Base-by-base conservation (phyloP, 768 basidiomycete species). In the Boletus vermiculosoides region DNA sequence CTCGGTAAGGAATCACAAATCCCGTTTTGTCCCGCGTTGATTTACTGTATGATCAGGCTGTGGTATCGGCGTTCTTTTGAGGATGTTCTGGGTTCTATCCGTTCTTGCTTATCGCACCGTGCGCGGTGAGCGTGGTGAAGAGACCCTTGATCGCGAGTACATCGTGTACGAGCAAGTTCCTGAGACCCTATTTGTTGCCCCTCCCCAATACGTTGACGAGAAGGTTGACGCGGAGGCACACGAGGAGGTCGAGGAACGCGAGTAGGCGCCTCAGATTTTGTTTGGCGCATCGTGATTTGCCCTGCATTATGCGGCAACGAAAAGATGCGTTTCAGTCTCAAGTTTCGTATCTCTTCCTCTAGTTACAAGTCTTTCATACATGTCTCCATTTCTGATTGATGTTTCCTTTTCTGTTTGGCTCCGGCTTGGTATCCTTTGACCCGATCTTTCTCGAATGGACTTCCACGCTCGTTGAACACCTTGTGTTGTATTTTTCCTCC, bases 1-100 rank as follows among this genome's bases (percentile, higher is more conserved):
- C 80, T 93, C 18, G 91, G 90, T 83, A 50, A 63, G 83, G 77
- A 31, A 25, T 42, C 5, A 4, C 2, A 4, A 10, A 12, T 54
- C 1, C 36, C 18, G 3, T 5, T 46, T 36, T 50, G 20, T 41
- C 13, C 20, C 40, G 2, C 11, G 6, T 20, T 60, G 25, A 62
- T 45, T 5, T 22, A 36, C 31, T 13, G 11, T 37, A 4, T 49
- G 41, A 48, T 18, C 34, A 90, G 89, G 90, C n/a, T 91, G 88
- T 64, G 90, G 90, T 50, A 82, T 92, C 51, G 91, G 91, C 53
- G 90, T 92, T 44, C 80, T 93, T 25, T 71, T 92, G 55, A 80
- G 91, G 68, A 90, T 92, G 86, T 64, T 90, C 68, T 92, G 81
- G 80, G 90, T 92, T 61, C 66, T 92, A 62, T 67, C 78, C 31